phyloP scores from a whole-genome alignment of 805 yeast genomes.

The Yarrowia porcina region DNA sequence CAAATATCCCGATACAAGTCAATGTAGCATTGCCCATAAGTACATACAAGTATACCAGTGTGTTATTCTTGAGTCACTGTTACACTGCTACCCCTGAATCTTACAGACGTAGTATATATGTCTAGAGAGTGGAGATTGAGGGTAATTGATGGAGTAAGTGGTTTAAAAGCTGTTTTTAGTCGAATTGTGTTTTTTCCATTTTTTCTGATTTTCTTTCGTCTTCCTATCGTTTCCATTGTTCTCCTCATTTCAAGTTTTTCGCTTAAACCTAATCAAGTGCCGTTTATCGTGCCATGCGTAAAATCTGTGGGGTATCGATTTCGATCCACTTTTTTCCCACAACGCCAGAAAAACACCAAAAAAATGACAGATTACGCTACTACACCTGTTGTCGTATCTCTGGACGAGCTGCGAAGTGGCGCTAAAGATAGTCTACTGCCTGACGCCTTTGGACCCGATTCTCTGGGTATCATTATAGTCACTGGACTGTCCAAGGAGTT shows the following conservation, averaged over 20 bases:
- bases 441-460: slow-evolving; percentile 53
- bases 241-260: no score
- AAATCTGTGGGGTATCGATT: not conserved
- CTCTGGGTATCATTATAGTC: slow-evolving; percentile 54
- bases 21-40: no score
- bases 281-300: not conserved
- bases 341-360: no score
- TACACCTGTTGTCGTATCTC: slow-evolving; percentile 29
- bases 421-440: slow-evolving; percentile 38
- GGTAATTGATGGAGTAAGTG: no score
- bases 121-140: no score
- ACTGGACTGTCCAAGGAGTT: slow-evolving; percentile 44
- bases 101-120: no score
- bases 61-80: no score
- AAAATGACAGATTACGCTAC: slow-evolving; percentile 14
- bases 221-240: not conserved
- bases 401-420: slow-evolving; percentile 35
- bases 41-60: no score
- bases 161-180: no score
- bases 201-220: not conserved
- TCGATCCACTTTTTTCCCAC: not conserved
- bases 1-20: no score
- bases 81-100: no score
- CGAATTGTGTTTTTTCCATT: no score
- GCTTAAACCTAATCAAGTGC: not conserved